Evolutionary conservation across 768 basidiomycete species (phyloP), one percentile per base, ranked within the genome.

Genomic region (Pleurotus cornucopiae): DNA sequence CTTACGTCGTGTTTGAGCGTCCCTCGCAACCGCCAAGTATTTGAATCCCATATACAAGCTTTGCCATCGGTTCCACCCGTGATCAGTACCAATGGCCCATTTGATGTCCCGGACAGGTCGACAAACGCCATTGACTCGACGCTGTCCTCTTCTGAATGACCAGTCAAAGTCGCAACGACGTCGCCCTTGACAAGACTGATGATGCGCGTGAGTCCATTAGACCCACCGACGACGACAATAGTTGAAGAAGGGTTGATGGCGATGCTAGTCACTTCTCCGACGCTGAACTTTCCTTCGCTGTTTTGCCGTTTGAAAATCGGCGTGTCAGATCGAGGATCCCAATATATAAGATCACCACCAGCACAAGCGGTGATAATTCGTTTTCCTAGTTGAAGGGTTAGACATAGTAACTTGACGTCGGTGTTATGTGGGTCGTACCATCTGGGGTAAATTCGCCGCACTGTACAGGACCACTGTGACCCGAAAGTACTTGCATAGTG

Each of bases 401-500:
- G 45, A 16, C 11, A 41, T 55, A 39, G 55, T 44, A 61, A 26
- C 47, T 38, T 26, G 26, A 37, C 41, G 14, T 20, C 11, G n/a
- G 16, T 46, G 43, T 3, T 38, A 11, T 4, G 55, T 16, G 48
- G 2, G 30, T 34, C 70, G 54, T 64, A 85, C 91, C 94, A 68
- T 94, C 91, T 9, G 95, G 92, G 0, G 93, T 94, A 72, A 96
- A 98, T 61, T 86, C 81, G 46, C 96, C 95, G 58, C 89, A 88
- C 46, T 91, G 87, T 3, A 94, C 86, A 4, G 94, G 72, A 4
- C 88, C 83, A 0, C 84, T 85, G 70, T 99, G 97, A 0, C 93
- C 93, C 1, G 91, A 89, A 63, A 98, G 92, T 6, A 98, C 95
- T 66, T 94, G 90, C 89, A 99, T 95, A 51, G 88, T 95, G 61